phyloP scores from a whole-genome alignment of 2,329 filamentous ascomycete species.

The Fusarium piperis region DNA sequence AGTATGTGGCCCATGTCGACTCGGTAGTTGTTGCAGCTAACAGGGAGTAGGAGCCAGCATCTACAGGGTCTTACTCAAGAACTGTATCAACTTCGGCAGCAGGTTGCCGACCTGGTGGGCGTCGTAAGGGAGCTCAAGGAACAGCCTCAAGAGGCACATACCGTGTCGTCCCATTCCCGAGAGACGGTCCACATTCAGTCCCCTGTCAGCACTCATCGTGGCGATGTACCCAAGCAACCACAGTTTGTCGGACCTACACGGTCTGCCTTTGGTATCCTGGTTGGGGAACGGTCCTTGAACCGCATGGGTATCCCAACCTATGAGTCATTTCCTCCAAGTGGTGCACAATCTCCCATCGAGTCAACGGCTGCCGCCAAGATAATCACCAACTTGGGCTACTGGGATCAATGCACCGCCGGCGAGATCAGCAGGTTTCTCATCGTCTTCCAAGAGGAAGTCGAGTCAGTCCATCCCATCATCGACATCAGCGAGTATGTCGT shows the following conservation, averaged over 20 bases:
- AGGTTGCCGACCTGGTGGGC: constrained; percentile 43
- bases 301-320: constrained; percentile 48
- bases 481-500: constrained; percentile 42
- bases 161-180: constrained; percentile 15
- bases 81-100: constrained; percentile 42
- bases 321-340: constrained; percentile 40
- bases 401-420: constrained; percentile 32
- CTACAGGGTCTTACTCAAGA: constrained; percentile 42
- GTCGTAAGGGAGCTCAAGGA: constrained; percentile 41
- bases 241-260: constrained; percentile 51
- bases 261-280: constrained; percentile 48
- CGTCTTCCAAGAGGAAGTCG: constrained; percentile 53
- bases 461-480: constrained; percentile 49
- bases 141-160: constrained; percentile 13
- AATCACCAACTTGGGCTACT: constrained; percentile 32
- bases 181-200: constrained; percentile 24
- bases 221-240: constrained; percentile 43
- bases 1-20: constrained; percentile 12
- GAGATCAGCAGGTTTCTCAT: constrained; percentile 48
- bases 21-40: not conserved
- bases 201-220: constrained; percentile 25
- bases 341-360: constrained; percentile 34
- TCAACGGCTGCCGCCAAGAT: not conserved
- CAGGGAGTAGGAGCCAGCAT: not conserved
- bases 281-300: constrained; percentile 49